Evolutionary conservation across 1,139 yeast genomes (phyloP), one percentile per base, ranked within the genome.

Genomic region (Komagataea norvegica): DNA sequence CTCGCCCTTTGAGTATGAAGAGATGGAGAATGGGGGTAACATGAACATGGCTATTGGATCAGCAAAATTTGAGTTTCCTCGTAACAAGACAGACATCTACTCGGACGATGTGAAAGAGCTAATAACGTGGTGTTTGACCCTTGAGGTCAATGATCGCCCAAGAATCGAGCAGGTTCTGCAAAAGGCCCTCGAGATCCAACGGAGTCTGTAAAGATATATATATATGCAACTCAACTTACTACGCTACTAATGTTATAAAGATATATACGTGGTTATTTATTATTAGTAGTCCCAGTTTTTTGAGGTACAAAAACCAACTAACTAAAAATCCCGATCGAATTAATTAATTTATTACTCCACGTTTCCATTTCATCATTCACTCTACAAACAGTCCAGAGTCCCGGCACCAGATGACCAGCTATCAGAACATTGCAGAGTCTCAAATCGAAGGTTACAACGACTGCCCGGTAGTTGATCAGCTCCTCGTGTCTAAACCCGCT

Each of bases 1-100:
- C 28, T 83, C 95, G 2, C 97, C 97, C 1, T 89, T 89, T 60
- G 96, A 88, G 56, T 72, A 86, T 54, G 77, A 83, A 54, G 93
- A 87, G 49, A 71, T 76, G 31, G 80, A 81, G 34, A 77, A 79
- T 43, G 96, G 96, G 13, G 96, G 94, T 4, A 84, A 82, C 45
- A 67, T 88, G 46, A 77, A 72, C 41, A 66, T 87, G 51, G 95
- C 95, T 6, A 83, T 89, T 29, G 67, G 77, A 19, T 79, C 74
- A 44, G 95, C 89, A 1, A 75, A 70, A 38, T 88, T 74, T 60
- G 58, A 67, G 18, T 73, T 84, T 49, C 96, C 96, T 0, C 47
- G 45, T 6, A 61, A 55, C 34, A 59, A 28, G 14, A 15, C 59
- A 11, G 73, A 74, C 2, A 60, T 60, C 13, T 87, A 82, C 57